phyloP scores from a whole-genome alignment of 1,284 basidiomycete genomes.

The Irpex sp. region DNA sequence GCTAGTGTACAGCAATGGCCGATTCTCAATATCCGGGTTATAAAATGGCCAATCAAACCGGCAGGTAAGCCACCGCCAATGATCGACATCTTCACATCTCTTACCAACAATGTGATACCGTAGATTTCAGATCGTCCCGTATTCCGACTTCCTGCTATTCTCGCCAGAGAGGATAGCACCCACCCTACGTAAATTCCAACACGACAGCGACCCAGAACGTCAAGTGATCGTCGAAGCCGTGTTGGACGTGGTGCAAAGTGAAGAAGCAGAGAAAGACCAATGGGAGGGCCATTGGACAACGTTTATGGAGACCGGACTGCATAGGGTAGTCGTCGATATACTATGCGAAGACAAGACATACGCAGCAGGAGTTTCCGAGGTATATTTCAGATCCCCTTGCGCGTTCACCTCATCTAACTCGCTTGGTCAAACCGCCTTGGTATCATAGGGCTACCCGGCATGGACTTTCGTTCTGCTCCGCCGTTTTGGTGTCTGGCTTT shows the following conservation, averaged over 20 bases:
- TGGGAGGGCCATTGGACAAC: neutral
- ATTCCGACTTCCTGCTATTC: neutral
- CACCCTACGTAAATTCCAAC: neutral
- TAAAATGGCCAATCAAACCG: neutral
- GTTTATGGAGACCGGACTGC: neutral
- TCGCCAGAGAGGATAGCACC: neutral
- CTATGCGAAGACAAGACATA: neutral
- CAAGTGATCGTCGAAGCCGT: neutral
- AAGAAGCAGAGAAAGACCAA: neutral
- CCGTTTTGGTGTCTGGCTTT: neutral
- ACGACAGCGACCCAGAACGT: neutral
- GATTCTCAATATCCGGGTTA: neutral
- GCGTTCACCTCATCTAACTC: neutral
- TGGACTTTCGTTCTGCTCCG: neutral
- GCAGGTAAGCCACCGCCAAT: neutral
- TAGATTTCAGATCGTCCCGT: constrained; percentile 1
- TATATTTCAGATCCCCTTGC: neutral
- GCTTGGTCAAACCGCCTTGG: neutral
- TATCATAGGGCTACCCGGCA: neutral
- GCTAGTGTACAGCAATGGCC: neutral
- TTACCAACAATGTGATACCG: neutral
- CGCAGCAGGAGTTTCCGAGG: neutral
- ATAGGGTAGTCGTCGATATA: neutral
- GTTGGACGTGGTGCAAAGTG: neutral
- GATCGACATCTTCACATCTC: neutral